Evolutionary conservation across 176 grass and related monocot species (phyloP).

Genomic region (Tillandsia fasciculata): DNA sequence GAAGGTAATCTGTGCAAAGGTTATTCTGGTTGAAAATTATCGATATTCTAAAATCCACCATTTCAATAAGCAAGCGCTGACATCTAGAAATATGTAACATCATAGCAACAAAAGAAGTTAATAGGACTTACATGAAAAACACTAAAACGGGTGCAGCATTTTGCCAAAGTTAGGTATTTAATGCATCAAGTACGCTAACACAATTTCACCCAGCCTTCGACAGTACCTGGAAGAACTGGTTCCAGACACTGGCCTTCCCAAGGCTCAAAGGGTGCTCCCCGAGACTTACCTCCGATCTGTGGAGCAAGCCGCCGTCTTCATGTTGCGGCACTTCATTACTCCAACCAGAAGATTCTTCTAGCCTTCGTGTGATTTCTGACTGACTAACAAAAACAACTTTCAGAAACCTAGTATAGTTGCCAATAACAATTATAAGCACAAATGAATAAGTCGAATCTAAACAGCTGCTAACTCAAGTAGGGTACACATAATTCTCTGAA

Average conservation of each 20-base stretch:
- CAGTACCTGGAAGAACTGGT: slow-evolving; percentile 70
- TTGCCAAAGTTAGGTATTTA: background rate
- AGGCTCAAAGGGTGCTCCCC: slow-evolving; percentile 80
- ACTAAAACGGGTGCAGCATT: background rate
- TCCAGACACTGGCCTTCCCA: slow-evolving; percentile 64
- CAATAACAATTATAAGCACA: background rate
- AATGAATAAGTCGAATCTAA: background rate
- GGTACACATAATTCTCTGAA: background rate
- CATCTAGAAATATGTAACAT: background rate
- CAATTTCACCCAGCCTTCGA: background rate
- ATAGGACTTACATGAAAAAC: background rate
- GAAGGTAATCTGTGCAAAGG: too few species aligned
- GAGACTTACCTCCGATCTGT: slow-evolving; percentile 43
- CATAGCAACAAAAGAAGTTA: background rate
- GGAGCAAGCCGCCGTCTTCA: slow-evolving; percentile 31
- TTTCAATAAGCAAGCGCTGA: background rate
- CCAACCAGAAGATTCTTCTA: slow-evolving; percentile 27
- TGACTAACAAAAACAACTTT: slow-evolving; percentile 54
- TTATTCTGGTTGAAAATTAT: too few species aligned
- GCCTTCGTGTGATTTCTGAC: slow-evolving; percentile 41
- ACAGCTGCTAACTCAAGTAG: background rate
- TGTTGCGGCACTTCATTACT: slow-evolving; percentile 9
- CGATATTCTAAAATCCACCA: too few species aligned
- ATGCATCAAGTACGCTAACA: background rate
- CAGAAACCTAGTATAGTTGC: slow-evolving; percentile 2